A percentile compares a stretch with the other conserved stretches of the same genome.
Conservation (phyloP, 306 rosid genomes). For the Quercus rubra region DNA sequence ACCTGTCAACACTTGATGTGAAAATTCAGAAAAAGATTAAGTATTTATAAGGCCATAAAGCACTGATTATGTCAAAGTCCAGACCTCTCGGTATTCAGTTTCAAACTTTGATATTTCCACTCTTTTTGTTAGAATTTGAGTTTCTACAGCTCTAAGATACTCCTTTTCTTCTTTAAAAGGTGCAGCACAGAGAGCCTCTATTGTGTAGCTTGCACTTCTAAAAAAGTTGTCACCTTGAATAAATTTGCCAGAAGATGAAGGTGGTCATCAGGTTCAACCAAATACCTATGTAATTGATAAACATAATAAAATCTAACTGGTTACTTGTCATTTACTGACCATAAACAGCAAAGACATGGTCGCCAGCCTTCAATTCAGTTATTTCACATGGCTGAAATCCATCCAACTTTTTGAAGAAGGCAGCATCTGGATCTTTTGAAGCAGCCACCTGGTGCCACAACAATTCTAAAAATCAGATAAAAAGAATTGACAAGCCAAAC, state of each 20-base stretch:
- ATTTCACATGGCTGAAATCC: slow-evolving; percentile 97
- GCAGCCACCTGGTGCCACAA: slow-evolving; percentile 58
- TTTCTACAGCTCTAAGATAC: slow-evolving; percentile 65
- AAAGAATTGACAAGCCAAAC: neutral
- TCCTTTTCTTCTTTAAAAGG: slow-evolving; percentile 75
- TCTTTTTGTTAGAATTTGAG: slow-evolving; percentile 80
- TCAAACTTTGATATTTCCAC: slow-evolving; percentile 94
- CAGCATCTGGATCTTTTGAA: slow-evolving; percentile 95
- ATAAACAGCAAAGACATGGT: slow-evolving; percentile 90
- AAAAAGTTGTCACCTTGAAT: slow-evolving; percentile 94
- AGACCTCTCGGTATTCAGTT: slow-evolving; percentile 92
- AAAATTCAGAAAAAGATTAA: slow-evolving; percentile 4
- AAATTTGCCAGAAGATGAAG: slow-evolving; percentile 11
- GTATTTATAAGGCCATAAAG: slow-evolving; percentile 7
- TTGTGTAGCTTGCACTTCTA: slow-evolving; percentile 88
- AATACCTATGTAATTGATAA: slow-evolving; percentile 15
- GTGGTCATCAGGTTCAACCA: slow-evolving; percentile 12
- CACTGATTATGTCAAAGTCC: slow-evolving; percentile 19
- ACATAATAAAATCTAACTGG: slow-evolving; percentile 6
- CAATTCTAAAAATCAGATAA: slow-evolving; percentile 24
- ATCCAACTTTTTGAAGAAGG: slow-evolving; percentile 85
- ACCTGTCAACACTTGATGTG: slow-evolving; percentile 51
- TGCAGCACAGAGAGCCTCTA: slow-evolving; percentile 81
- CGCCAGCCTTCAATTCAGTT: slow-evolving; percentile 87
- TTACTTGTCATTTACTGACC: slow-evolving; percentile 45